Base-by-base conservation (phyloP, 2,329 filamentous ascomycete genomes). In the Colletotrichum sp. region DNA sequence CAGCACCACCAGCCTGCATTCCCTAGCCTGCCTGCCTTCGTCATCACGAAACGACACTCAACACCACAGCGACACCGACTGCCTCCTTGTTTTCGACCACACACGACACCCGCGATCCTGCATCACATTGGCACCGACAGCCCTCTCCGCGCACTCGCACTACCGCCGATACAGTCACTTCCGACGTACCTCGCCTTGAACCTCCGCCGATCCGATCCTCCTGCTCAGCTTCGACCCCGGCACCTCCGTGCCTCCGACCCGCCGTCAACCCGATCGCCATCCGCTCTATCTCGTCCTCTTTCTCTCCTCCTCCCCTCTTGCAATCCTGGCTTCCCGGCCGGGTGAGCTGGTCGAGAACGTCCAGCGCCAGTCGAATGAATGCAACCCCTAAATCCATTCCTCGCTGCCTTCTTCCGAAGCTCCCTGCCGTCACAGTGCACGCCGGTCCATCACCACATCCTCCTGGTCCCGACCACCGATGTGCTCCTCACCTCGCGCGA, bases 381-480 rank as follows among this genome's bases (percentile, higher is more conserved):
- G 96, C 96, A 96, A 93, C 95, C 97, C 89, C 91, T 98, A 93
- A 99, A 99, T 88, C 97, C 97, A 85, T 98, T 98, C 88, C 91
- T 99, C 86, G 94, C 95, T 90, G 96, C 96, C 90, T 98, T 99
- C 92, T 98, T 98, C 91, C 96, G 95, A 89, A 98, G 96, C 91
- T 93, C 95, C 85, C 91, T 98, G 83, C 94, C 94, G 80, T 89
- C 94, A 81, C 96, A 98, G 92, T 98, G 97, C 89, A 92, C 93
- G 78, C 96, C 97, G 71, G 91, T 96, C 78, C 94, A 97, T 85
- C 95, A 98, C 85, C 95, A 98, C 89, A 92, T 99, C 81, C 91
- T 99, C 72, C 93, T 99, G 67, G 96, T 98, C 48, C 97, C 97
- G 62, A 94, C 94, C 69, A 98, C 96, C 82, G 96, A 98, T 86